These are phyloP conservation scores for Cardiospermum halicacabum DNA, from an alignment of 345 rosid genomes.

Conservation along the genomic window DNA sequence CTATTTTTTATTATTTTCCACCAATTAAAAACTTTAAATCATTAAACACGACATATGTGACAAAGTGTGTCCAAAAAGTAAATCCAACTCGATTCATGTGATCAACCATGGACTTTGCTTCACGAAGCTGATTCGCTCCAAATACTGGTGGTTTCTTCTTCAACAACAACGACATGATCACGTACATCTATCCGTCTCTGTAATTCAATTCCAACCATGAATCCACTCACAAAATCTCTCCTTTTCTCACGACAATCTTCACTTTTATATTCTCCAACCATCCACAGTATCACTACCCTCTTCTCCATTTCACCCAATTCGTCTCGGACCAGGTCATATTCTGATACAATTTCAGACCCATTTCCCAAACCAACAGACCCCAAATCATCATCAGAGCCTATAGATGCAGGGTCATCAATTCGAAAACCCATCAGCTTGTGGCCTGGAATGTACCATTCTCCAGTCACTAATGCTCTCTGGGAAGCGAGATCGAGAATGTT, in stretches of 20 bases:
- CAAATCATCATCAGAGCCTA: slow-evolving; percentile 27
- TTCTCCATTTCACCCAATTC: neutral
- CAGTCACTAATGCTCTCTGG: slow-evolving; percentile 90
- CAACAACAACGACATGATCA: no score
- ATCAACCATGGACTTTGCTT: slow-evolving; percentile 8
- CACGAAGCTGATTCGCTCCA: no score
- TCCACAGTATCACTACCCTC: neutral
- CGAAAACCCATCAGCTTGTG: slow-evolving; percentile 78
- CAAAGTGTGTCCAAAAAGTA: no score
- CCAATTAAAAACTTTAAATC: no score
- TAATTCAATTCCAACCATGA: slow-evolving; percentile 9
- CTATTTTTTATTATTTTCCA: no score
- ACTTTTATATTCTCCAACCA: no score
- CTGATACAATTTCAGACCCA: slow-evolving; percentile 18
- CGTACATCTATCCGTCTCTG: neutral
- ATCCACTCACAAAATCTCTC: slow-evolving; percentile 6
- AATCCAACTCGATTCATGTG: neutral
- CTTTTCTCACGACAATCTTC: no score
- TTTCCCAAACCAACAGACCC: slow-evolving; percentile 5
- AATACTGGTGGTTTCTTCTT: no score
- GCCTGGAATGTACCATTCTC: slow-evolving; percentile 97
- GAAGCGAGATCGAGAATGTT: slow-evolving; percentile 72
- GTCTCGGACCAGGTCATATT: slow-evolving; percentile 22
- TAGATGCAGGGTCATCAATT: slow-evolving; percentile 80
- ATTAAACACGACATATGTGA: no score